Percentiles rank a stretch among this genome's conserved stretches.
Conservation (phyloP, 805 yeast species). For the Wickerhamomyces sydowiorum region DNA sequence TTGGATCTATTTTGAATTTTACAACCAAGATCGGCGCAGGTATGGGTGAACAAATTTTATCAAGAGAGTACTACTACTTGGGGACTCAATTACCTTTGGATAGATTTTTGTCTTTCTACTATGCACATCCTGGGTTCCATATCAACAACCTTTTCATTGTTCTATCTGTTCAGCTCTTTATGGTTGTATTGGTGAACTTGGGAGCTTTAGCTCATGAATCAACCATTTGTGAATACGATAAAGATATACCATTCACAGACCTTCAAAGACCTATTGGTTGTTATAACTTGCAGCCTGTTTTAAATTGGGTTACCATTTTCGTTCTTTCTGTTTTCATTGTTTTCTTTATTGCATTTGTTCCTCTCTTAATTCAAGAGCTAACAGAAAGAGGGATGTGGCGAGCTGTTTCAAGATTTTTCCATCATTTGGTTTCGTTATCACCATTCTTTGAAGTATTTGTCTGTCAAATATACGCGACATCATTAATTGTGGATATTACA, state of each 20-base stretch:
- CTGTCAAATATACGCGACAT: slow-evolving; percentile 84
- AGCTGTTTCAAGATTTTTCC: slow-evolving; percentile 62
- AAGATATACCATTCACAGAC: slow-evolving; percentile 67
- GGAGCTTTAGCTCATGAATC: slow-evolving; percentile 76
- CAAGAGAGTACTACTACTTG: slow-evolving; percentile 85
- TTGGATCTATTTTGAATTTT: slow-evolving; percentile 85
- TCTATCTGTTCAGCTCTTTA: slow-evolving; percentile 80
- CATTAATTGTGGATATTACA: slow-evolving; percentile 68
- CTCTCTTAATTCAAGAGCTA: slow-evolving; percentile 80
- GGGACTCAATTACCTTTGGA: slow-evolving; percentile 90
- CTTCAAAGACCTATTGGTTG: slow-evolving; percentile 76
- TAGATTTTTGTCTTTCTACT: slow-evolving; percentile 84
- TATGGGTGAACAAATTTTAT: slow-evolving; percentile 94
- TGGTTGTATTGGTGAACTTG: slow-evolving; percentile 71
- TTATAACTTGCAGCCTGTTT: slow-evolving; percentile 77
- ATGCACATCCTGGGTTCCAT: slow-evolving; percentile 97
- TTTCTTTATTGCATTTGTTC: slow-evolving; percentile 86
- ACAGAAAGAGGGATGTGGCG: slow-evolving; percentile 81
- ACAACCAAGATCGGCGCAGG: slow-evolving; percentile 97
- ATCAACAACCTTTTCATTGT: slow-evolving; percentile 85
- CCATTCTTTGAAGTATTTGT: slow-evolving; percentile 94
- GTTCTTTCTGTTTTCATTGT: slow-evolving; percentile 88
- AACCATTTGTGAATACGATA: slow-evolving; percentile 60
- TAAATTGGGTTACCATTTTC: slow-evolving; percentile 85
- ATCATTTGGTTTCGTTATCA: slow-evolving; percentile 75